Evolutionary conservation across 2,329 filamentous ascomycete genomes (phyloP).

Genomic region (Fusarium verrucosum): DNA sequence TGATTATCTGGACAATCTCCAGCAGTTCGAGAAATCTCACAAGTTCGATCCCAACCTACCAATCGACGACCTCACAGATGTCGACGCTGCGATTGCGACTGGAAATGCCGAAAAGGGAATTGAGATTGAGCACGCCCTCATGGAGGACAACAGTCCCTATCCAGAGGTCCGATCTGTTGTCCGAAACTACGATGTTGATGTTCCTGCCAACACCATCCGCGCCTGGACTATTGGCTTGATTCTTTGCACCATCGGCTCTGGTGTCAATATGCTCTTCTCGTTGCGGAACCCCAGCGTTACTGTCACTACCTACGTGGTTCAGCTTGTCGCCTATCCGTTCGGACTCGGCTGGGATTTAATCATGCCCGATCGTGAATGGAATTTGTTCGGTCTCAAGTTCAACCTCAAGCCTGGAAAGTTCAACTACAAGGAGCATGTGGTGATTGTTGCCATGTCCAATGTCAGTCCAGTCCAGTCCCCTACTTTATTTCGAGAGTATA

Average conservation of each 20-base stretch:
- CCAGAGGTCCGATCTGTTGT: constrained; percentile 73
- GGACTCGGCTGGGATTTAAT: constrained; percentile 64
- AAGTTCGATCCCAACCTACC: constrained; percentile 72
- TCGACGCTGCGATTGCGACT: constrained; percentile 65
- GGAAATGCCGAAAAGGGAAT: constrained; percentile 65
- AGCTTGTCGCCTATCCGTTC: constrained; percentile 69
- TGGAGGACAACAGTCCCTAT: constrained; percentile 74
- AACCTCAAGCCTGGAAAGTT: constrained; percentile 67
- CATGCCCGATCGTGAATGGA: constrained; percentile 63
- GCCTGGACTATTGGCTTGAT: constrained; percentile 71
- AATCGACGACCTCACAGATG: constrained; percentile 68
- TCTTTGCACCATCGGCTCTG: constrained; percentile 69
- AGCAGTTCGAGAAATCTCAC: constrained; percentile 68
- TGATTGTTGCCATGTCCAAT: constrained; percentile 72
- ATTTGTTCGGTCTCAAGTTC: constrained; percentile 62
- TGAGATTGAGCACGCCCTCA: constrained; percentile 65
- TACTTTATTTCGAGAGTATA: constrained; percentile 4
- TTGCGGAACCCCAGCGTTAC: constrained; percentile 67
- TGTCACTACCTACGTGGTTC: constrained; percentile 69
- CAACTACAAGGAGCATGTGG: constrained; percentile 70
- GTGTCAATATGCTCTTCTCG: constrained; percentile 69
- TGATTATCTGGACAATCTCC: constrained; percentile 58
- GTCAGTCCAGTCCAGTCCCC: constrained; percentile 54
- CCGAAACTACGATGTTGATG: constrained; percentile 70
- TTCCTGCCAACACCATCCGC: constrained; percentile 71